A percentile compares a stretch with the other conserved stretches of the same genome.
These are phyloP conservation scores for Trichosporon inkin DNA, from an alignment of 1,284 basidiomycete genomes.

Conservation along the genomic window DNA sequence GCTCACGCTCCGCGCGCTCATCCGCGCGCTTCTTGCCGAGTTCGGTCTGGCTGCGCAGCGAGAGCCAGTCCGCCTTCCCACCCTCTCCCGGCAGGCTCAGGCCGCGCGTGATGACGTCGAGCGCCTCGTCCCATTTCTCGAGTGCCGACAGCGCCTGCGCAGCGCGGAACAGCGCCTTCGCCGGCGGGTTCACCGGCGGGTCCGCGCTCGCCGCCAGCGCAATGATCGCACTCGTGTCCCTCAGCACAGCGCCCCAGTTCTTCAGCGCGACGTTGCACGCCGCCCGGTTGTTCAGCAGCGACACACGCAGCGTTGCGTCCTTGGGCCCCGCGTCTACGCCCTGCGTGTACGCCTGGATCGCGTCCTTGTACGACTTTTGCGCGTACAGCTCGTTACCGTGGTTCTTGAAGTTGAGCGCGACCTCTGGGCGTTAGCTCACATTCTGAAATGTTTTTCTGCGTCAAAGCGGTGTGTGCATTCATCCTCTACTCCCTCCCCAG, in stretches of 20 bases:
- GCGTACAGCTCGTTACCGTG: conserved; percentile 94
- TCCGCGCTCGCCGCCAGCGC: conserved; percentile 54
- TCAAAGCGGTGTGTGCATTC: neutral
- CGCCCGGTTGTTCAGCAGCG: conserved; percentile 80
- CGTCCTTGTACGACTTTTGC: conserved; percentile 80
- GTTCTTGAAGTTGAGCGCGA: conserved; percentile 86
- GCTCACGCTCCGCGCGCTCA: conserved; percentile 37
- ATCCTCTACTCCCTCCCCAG: neutral
- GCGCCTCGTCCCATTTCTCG: conserved; percentile 68
- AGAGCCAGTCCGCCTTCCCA: conserved; percentile 23
- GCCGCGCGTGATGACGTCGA: conserved; percentile 67
- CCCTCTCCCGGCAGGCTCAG: conserved; percentile 26
- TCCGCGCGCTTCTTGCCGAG: conserved; percentile 27
- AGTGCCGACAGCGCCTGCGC: conserved; percentile 68
- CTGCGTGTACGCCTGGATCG: conserved; percentile 82
- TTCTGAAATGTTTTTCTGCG: neutral
- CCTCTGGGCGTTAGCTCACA: conserved; percentile 57
- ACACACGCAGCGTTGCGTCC: conserved; percentile 61
- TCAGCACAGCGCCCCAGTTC: conserved; percentile 78
- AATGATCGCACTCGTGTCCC: conserved; percentile 74
- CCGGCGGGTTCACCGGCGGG: conserved; percentile 49
- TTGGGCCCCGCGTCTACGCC: conserved; percentile 77
- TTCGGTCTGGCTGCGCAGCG: conserved; percentile 25
- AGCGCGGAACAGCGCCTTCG: conserved; percentile 81
- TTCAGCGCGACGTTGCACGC: conserved; percentile 88